phyloP scores from a whole-genome alignment of 306 rosid species.

The Fragaria vesca region DNA sequence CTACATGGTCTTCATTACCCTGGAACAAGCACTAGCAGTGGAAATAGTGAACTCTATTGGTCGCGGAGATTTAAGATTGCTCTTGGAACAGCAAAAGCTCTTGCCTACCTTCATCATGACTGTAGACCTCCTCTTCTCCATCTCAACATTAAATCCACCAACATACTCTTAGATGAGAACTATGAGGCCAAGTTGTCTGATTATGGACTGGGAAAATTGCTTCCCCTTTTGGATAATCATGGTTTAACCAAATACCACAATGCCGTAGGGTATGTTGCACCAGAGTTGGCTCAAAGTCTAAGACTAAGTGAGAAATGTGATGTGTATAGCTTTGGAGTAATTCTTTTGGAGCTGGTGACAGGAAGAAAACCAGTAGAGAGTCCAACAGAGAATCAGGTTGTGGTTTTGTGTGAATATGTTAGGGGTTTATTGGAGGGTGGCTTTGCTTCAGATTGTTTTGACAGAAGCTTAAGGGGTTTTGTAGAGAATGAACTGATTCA shows the following conservation, averaged over 20 bases:
- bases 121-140: slow-evolving; percentile 89
- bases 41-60: slow-evolving; percentile 71
- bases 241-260: slow-evolving; percentile 81
- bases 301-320: slow-evolving; percentile 93
- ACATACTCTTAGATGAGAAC: slow-evolving; percentile 81
- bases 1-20: slow-evolving; percentile 70
- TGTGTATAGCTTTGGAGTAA: slow-evolving; percentile 87
- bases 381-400: slow-evolving; percentile 72
- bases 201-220: slow-evolving; percentile 84
- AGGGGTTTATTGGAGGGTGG: slow-evolving; percentile 71
- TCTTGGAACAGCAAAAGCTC: slow-evolving; percentile 84
- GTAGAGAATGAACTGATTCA: slow-evolving; percentile 87
- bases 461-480: slow-evolving; percentile 64
- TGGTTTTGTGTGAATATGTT: slow-evolving; percentile 87
- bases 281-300: slow-evolving; percentile 87
- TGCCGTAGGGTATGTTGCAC: slow-evolving; percentile 91
- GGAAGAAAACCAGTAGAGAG: slow-evolving; percentile 99
- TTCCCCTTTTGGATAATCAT: slow-evolving; percentile 79
- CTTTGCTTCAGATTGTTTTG: slow-evolving; percentile 82
- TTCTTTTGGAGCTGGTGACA: slow-evolving; percentile 91
- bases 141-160: slow-evolving; percentile 90
- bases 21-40: slow-evolving; percentile 76
- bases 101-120: slow-evolving; percentile 94
- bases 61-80: slow-evolving; percentile 79
- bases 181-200: slow-evolving; percentile 85